Evolutionary conservation across 2,329 filamentous ascomycete genomes (phyloP), one percentile per base, ranked within the genome.

Genomic region (Stagonosporopsis vannaccii): DNA sequence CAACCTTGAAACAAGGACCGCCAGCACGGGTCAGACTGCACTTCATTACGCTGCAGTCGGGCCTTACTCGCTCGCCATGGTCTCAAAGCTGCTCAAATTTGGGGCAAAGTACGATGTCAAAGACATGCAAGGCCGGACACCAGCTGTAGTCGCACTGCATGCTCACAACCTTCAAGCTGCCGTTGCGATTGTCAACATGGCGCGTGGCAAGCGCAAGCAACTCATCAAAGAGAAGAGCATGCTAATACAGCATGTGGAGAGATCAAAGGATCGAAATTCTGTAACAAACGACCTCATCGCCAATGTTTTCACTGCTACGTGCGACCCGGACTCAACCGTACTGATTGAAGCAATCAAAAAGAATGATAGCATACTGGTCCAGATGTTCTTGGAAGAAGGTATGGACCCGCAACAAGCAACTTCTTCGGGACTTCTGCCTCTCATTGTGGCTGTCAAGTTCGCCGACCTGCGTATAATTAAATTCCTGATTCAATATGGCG

Each of bases 11-110:
- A 51, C 45, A 15, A 63, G 58, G 46, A 72, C 72, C 1, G 28
- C 53, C 9, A 22, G 56, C 13, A 67, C 63, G 6, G 56, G 65
- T n/a, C 71, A 73, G 39, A 74, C 72, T 43, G 56, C 66, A 28
- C 64, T 75, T 5, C 72, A 74, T 51, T 74, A 74, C 35, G 72
- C 71, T 23, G 72, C 71, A 20, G 62, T 64, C 13, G 68, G 62
- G 22, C 56, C 63, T 4, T 62, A 61, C 43, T 66, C 63, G 1
- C 51, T 69, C 19, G 66, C 67, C 15, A 51, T 57, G 12, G 66
- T 72, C 3, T 61, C 63, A 23, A 53, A 57, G 8, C 44, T 74
- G 23, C 65, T 74, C 33, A 72, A 65, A 25, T 49, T 56, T 19
- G 71, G 71, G 28, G 72, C 71, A 17, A 66, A 60, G 25, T 68